Evolutionary conservation across 768 basidiomycete species (phyloP).

Genomic region (Sistotremastrum suecicum): DNA sequence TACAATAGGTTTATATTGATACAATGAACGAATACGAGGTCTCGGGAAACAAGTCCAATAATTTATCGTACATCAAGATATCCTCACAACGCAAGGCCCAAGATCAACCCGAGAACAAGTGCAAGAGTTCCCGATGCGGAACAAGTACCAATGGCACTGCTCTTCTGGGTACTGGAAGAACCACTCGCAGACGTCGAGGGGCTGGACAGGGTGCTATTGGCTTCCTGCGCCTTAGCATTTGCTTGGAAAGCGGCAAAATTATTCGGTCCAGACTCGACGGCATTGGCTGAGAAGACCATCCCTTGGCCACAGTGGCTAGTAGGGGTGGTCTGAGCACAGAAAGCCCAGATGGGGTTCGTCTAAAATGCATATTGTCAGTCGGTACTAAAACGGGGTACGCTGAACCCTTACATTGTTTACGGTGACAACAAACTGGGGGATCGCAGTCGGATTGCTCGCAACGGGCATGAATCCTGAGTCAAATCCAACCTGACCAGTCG

Average conservation of each 20-base stretch:
- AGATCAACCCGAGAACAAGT: too few species aligned
- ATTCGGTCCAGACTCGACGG: constrained; percentile 33
- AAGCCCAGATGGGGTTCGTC: constrained; percentile 42
- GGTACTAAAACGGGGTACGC: neutral
- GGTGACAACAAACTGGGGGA: constrained; percentile 38
- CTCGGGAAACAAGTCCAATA: too few species aligned
- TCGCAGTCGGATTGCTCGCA: constrained; percentile 24
- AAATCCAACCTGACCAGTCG: constrained; percentile 27
- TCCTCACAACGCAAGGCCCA: too few species aligned
- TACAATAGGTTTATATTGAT: too few species aligned
- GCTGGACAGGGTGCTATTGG: too few species aligned
- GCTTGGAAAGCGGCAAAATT: constrained; percentile 39
- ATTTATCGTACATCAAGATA: too few species aligned
- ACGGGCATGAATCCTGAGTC: constrained; percentile 35
- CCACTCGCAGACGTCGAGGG: too few species aligned
- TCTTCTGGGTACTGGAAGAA: too few species aligned
- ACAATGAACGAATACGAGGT: too few species aligned
- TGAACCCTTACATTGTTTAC: constrained; percentile 32
- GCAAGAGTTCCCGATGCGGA: too few species aligned
- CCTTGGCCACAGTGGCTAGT: constrained; percentile 35
- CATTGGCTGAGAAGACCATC: constrained; percentile 49
- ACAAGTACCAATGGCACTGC: too few species aligned
- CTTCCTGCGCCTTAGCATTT: constrained; percentile 22
- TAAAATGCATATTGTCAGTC: constrained; percentile 9
- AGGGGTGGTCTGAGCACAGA: constrained; percentile 27